Conservation (phyloP, 306 rosid genomes). For the Ceratonia siliqua region DNA sequence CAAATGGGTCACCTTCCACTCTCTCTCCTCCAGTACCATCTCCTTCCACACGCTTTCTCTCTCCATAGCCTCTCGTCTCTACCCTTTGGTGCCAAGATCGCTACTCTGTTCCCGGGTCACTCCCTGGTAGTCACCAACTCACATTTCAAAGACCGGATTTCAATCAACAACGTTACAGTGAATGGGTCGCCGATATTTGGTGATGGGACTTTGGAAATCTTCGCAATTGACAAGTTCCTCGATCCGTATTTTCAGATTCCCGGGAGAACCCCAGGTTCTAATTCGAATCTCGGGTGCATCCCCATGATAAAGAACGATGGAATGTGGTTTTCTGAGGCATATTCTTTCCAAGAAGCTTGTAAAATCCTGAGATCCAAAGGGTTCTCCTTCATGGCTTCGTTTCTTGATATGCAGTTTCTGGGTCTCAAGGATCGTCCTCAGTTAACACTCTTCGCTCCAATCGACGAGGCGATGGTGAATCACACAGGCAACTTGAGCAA, state of each 20-base stretch:
- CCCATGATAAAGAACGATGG: neutral
- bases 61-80: slow-evolving; percentile 49
- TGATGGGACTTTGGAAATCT: slow-evolving; percentile 52
- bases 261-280: neutral
- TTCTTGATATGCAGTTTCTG: slow-evolving; percentile 44
- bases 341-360: slow-evolving; percentile 26
- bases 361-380: slow-evolving; percentile 36
- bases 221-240: slow-evolving; percentile 41
- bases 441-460: slow-evolving; percentile 49
- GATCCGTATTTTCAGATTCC: slow-evolving; percentile 43
- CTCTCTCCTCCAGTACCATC: slow-evolving; percentile 57
- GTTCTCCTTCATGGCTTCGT: slow-evolving; percentile 42
- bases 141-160: neutral
- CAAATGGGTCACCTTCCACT: slow-evolving; percentile 38
- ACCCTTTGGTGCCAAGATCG: slow-evolving; percentile 59
- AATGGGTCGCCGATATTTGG: slow-evolving; percentile 40
- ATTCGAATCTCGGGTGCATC: slow-evolving; percentile 12
- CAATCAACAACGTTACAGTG: slow-evolving; percentile 59
- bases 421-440: slow-evolving; percentile 27
- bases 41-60: slow-evolving; percentile 54
- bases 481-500: slow-evolving; percentile 21
- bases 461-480: slow-evolving; percentile 32
- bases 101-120: slow-evolving; percentile 46
- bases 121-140: slow-evolving; percentile 45
- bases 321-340: neutral